Conservation (phyloP, 139 green algal species). For the Micractinium conductrix region DNA sequence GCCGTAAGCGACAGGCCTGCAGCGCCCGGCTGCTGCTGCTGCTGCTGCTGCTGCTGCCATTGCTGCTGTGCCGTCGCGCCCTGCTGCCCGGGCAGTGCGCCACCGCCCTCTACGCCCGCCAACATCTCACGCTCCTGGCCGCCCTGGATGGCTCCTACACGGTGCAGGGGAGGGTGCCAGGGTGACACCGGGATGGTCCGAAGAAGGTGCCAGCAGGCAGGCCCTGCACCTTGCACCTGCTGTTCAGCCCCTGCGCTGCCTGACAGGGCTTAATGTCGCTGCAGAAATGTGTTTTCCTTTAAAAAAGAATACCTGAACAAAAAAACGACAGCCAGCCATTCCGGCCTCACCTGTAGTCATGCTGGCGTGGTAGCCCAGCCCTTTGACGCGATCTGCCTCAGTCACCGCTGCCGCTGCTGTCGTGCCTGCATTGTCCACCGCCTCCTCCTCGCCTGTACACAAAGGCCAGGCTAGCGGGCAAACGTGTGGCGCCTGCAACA, state of each 20-base stretch:
- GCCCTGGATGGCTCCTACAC: constrained; percentile 26
- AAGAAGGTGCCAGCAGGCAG: neutral
- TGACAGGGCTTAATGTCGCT: neutral
- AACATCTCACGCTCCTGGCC: neutral
- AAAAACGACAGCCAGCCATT: neutral
- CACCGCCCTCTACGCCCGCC: constrained; percentile 33
- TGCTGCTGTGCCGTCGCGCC: neutral
- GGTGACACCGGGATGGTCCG: neutral
- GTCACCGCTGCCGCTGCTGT: neutral
- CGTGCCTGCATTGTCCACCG: neutral
- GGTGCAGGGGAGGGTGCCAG: too few relatives aligned
- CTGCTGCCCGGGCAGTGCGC: neutral
- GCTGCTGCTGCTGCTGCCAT: neutral
- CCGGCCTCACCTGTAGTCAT: constrained; percentile 11
- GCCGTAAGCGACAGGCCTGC: constrained; percentile 16
- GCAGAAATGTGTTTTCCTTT: neutral
- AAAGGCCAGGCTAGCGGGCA: too few relatives aligned
- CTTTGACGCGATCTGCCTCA: constrained; percentile 51
- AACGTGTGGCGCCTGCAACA: too few relatives aligned
- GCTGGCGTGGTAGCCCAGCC: constrained; percentile 55
- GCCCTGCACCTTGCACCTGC: neutral
- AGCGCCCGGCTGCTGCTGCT: neutral
- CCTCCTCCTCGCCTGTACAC: constrained; percentile 31
- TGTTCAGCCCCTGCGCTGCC: neutral
- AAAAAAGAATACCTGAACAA: neutral